These are phyloP conservation scores for Barnettozyma sucrosica DNA, from an alignment of 805 yeast species.

Conservation along the genomic window DNA sequence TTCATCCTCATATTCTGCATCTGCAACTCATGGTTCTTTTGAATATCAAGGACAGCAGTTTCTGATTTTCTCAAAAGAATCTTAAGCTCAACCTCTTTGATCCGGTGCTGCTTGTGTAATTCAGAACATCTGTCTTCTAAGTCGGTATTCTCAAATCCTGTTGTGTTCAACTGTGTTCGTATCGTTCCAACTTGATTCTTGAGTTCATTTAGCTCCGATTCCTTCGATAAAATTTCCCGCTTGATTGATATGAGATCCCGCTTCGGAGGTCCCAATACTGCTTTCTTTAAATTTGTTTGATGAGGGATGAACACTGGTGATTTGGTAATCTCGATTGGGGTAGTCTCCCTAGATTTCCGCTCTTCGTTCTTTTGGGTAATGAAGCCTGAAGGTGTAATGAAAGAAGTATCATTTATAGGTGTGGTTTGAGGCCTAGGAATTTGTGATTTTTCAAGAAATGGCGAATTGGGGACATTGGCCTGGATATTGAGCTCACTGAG, in stretches of 20 bases:
- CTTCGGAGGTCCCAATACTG: background rate
- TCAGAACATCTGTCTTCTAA: conserved; percentile 21
- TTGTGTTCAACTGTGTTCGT: conserved; percentile 34
- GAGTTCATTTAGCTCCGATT: conserved; percentile 17
- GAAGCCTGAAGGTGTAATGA: conserved; percentile 8
- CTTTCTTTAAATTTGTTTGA: background rate
- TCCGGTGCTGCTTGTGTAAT: conserved; percentile 20
- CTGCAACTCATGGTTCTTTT: conserved; percentile 28
- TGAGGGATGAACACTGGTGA: background rate
- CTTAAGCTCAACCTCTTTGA: conserved; percentile 28
- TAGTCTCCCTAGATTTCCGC: background rate
- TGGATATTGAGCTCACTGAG: background rate
- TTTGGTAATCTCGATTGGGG: background rate
- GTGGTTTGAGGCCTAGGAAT: conserved; percentile 21
- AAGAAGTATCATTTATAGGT: conserved; percentile 18
- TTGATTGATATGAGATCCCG: background rate
- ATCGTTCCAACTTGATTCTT: conserved; percentile 25
- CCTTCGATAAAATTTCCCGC: conserved; percentile 9
- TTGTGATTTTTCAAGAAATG: conserved; percentile 12
- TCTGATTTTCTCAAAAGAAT: conserved; percentile 27
- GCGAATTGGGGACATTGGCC: background rate
- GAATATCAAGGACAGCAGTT: conserved; percentile 18
- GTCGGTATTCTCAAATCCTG: conserved; percentile 32
- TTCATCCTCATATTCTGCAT: conserved; percentile 26
- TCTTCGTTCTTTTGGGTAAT: background rate